phyloP scores from a whole-genome alignment of 2,329 filamentous ascomycete genomes.

The Elsinoe arachidis region DNA sequence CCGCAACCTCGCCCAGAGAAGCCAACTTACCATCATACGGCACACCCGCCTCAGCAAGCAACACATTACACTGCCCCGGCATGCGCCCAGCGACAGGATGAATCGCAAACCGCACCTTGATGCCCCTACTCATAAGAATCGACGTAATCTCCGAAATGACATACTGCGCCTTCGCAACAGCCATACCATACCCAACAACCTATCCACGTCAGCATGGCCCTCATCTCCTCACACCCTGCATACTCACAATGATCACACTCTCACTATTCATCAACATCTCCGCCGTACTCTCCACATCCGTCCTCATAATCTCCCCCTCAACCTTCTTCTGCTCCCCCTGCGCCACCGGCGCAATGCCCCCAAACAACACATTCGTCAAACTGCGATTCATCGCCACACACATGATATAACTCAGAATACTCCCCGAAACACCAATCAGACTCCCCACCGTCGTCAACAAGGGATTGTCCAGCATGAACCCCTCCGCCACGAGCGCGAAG shows the following conservation, averaged over 20 bases:
- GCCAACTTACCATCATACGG: slow-evolving; percentile 59
- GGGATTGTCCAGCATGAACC: slow-evolving; percentile 83
- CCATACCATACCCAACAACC: slow-evolving; percentile 86
- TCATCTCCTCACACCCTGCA: not conserved
- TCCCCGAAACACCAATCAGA: slow-evolving; percentile 79
- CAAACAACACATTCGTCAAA: slow-evolving; percentile 81
- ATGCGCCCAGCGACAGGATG: slow-evolving; percentile 85
- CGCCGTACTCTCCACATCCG: slow-evolving; percentile 69
- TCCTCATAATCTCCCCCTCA: slow-evolving; percentile 70
- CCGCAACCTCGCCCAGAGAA: slow-evolving; percentile 25
- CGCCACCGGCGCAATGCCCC: slow-evolving; percentile 60
- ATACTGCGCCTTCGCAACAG: slow-evolving; percentile 87
- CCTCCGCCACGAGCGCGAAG: slow-evolving; percentile 82
- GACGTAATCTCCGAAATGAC: slow-evolving; percentile 75
- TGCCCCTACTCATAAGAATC: slow-evolving; percentile 62
- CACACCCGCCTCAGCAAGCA: slow-evolving; percentile 78
- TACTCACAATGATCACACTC: slow-evolving; percentile 64
- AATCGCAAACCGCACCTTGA: slow-evolving; percentile 81
- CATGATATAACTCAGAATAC: slow-evolving; percentile 78
- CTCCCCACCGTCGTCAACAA: slow-evolving; percentile 78
- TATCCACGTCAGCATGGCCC: slow-evolving; percentile 17
- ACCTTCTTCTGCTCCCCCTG: slow-evolving; percentile 59
- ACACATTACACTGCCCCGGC: slow-evolving; percentile 87
- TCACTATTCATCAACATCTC: slow-evolving; percentile 68
- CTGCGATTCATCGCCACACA: slow-evolving; percentile 89